Base-by-base conservation (phyloP, 495 filamentous ascomycete species). In the Hypoxylon rickii region DNA sequence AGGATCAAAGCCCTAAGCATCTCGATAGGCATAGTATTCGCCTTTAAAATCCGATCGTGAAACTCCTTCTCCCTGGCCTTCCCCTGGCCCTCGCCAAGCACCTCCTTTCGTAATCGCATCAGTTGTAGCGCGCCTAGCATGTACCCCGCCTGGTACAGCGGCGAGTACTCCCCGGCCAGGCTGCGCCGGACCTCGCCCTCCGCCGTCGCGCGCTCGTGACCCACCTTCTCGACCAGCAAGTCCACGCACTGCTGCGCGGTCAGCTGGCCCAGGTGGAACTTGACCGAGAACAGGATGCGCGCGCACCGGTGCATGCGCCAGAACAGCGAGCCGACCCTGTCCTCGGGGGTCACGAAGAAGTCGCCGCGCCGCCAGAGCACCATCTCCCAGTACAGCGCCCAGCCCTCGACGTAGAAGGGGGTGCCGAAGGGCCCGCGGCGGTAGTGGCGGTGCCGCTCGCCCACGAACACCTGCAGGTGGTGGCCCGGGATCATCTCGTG, bases 401-500 rank as follows among this genome's bases (percentile, higher is more conserved):
- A 81, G 31, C 79, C 79, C 66, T 83, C 79, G 17, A 79, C 73
- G 68, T 68, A 80, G 56, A 82, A 83, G 1, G 77, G 78, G 0
- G 77, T 83, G 37, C 70, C 66, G 56, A 81, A 81, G 1, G 80
- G 47, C 15, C 58, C 51, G 15, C 59, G 53, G 10, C 78, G 74
- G 60, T 83, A 77, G 3, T 76, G 70, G 42, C 55, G 67, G 46
- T 72, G 59, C 8, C 78, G 72, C 8, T 67, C 67, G 15, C 70
- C 71, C 36, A 74, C 62, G 53, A 74, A 72, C 32, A 75, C 52
- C 49, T 83, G 79, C 22, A 83, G 64, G 44, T 78, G 78, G 57
- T 83, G 78, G 12, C 79, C 78, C 0, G 79, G 79, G 22, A 83
- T 77, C 70, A 81, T 73, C 66, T 83, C 79, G 63, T 83, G 79